Base-by-base conservation (phyloP, 2,329 filamentous ascomycete genomes). In the Kalaharituber pfeilii region DNA sequence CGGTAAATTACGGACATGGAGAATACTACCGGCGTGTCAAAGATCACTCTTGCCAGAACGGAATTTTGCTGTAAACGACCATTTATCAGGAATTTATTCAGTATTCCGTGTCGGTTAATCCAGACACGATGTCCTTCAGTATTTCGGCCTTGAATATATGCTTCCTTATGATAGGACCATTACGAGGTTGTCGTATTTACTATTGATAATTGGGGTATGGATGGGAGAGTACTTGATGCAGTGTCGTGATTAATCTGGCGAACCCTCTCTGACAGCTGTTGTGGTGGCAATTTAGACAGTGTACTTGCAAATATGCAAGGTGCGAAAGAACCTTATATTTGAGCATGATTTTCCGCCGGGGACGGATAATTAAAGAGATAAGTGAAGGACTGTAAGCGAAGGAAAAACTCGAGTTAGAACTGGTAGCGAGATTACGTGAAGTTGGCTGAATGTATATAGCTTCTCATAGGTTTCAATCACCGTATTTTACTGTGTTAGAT, bases 331-430 rank as follows among this genome's bases (percentile, higher is more conserved):
- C 52, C 57, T 25, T n/a, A 13, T 51, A 5, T 58, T 55, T 33
- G 59, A 61, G 25, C 44, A 53, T 45, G 56, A 60, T 29, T 57
- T 59, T 33, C 56, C 52, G 11, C 53, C 56, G 4, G 59, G 54
- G n/a, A 51, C 51, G 20, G 58, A 60, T 45, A 60, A 53, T 60
- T 20, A 42, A 47, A 7, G 51, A 56, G 33, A 58, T 58, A 26
- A 44, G 20, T 22, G 51, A 47, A 49, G 51, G 51, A 13, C 51
- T 44, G 33, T 50, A 49, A 15, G 28, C 52, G 27, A 44, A 53
- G 26, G 52, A 53, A 26, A 49, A 44, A 39, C 36, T 53, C 25
- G 52, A 53, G 42, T 22, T 47, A 22, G 42, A 47, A 25, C 13
- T 47, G 42, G n/a, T 22, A 25, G 42, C 42, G 18, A 47, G 42